Evolutionary conservation across 1,284 basidiomycete genomes (phyloP), one percentile per base, ranked within the genome.

Genomic region (Apiotrichum gamsii): DNA sequence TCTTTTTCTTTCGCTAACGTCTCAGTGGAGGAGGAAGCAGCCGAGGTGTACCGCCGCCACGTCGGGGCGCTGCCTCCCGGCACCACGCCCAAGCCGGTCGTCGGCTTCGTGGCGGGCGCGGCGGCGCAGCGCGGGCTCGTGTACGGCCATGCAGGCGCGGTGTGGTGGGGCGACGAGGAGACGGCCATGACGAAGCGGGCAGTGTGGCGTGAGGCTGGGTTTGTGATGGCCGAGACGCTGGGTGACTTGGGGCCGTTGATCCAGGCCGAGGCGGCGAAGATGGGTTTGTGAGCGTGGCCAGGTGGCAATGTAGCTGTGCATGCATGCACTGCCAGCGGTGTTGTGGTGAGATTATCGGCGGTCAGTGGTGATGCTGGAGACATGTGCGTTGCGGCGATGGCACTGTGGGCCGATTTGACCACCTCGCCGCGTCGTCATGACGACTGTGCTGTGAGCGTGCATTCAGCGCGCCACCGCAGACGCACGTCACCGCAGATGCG

Each of bases 1-100:
- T 16, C 20, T 18, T 20, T 37, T 8, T 10, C 21, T 10, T 15
- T 30, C 19, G n/a, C 29, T 31, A 23, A 44, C 30, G 25, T 4
- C 94, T n/a, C n/a, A n/a, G n/a, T 95, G 90, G 91, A 96, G 74
- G 93, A 96, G 70, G 91, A 96, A 60, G 93, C 93, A n/a, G 93
- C 91, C 2, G 90, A 90, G 62, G 91, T 90, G 72, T 78, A 96
- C 47, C 83, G 86, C 68, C 78, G 81, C 69, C 86, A 87, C 77
- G 84, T 32, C 79, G 84, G 38, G 73, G 75, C 50, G 77, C 83
- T 59, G 21, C 39, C 41, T 16, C 36, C 46, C 8, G 45, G 50
- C 8, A 36, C 31, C 24, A 19, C 20, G 21, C 87, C 89, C 53
- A 94, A 94, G 73, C 90, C 91, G 38, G 89, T 95, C 23, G 88